Percentiles rank a stretch among this genome's conserved stretches.
Evolutionary conservation across 768 basidiomycete species (phyloP).

Genomic region (Clitopilus hobsonii): DNA sequence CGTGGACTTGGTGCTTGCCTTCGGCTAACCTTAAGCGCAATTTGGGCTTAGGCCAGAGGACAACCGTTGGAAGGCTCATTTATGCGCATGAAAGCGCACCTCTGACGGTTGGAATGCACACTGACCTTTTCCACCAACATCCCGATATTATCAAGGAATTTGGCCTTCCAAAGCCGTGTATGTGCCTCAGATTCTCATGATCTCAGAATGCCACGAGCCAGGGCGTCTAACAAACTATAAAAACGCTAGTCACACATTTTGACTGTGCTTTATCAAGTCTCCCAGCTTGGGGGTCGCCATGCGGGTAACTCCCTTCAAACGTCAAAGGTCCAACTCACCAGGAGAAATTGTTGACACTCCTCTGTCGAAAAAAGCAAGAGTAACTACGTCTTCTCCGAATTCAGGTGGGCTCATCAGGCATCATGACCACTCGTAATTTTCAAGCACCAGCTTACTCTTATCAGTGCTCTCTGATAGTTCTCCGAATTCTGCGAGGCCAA

Average conservation of each 20-base stretch:
- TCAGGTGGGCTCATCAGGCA: background rate
- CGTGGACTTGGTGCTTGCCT: background rate
- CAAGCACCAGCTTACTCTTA: background rate
- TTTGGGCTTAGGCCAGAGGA: background rate
- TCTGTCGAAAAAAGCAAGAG: background rate
- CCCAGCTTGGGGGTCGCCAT: background rate
- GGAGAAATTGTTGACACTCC: background rate
- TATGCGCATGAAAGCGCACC: background rate
- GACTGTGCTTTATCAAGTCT: background rate
- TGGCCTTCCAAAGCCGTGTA: background rate
- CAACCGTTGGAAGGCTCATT: background rate
- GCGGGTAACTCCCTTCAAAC: background rate
- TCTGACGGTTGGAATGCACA: background rate
- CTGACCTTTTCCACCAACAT: background rate
- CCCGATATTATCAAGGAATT: background rate
- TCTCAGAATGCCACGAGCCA: background rate
- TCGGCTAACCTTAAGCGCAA: too few relatives aligned
- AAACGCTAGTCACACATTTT: background rate
- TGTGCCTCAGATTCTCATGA: background rate
- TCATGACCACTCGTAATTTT: background rate
- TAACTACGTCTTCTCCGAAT: background rate
- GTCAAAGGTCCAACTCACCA: background rate
- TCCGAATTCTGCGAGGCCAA: background rate
- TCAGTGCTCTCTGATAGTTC: background rate
- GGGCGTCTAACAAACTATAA: background rate